phyloP scores from a whole-genome alignment of 495 filamentous ascomycete genomes.

The Evansstolkia leycettana region DNA sequence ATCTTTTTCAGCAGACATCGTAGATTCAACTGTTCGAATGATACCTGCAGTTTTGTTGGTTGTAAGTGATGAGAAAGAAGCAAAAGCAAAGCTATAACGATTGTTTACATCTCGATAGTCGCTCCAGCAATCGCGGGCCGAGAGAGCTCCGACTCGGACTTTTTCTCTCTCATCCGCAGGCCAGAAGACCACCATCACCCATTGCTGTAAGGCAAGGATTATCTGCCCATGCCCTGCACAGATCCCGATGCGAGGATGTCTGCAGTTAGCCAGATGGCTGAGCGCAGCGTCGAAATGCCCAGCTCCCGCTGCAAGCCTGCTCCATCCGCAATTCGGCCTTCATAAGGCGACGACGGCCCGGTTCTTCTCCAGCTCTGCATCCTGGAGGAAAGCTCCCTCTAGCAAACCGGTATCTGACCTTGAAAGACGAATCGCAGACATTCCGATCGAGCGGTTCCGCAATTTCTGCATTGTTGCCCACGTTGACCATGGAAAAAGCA shows the following conservation, averaged over 20 bases:
- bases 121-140: slow-evolving; percentile 18
- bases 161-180: slow-evolving; percentile 1
- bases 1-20: slow-evolving; percentile 55
- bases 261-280: slow-evolving; percentile 40
- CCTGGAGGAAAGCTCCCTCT: slow-evolving; percentile 22
- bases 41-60: not conserved
- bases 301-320: slow-evolving; percentile 23
- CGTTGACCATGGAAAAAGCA: slow-evolving; percentile 97
- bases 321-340: slow-evolving; percentile 18
- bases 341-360: slow-evolving; percentile 13
- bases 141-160: too few relatives aligned
- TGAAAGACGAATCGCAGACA: slow-evolving; percentile 70
- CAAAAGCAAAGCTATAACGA: slow-evolving; percentile 3
- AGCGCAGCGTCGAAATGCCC: slow-evolving; percentile 28
- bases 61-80: not conserved
- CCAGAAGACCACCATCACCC: not conserved
- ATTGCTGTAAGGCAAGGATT: not conserved
- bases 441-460: slow-evolving; percentile 83
- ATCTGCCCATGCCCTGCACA: slow-evolving; percentile 26
- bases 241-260: slow-evolving; percentile 45
- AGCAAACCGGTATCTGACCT: slow-evolving; percentile 39
- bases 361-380: slow-evolving; percentile 27
- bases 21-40: too few relatives aligned
- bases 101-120: slow-evolving; percentile 33
- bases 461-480: slow-evolving; percentile 98